Base-by-base conservation (phyloP, 2,329 filamentous ascomycete species). In the Ophiocordyceps robertsii region DNA sequence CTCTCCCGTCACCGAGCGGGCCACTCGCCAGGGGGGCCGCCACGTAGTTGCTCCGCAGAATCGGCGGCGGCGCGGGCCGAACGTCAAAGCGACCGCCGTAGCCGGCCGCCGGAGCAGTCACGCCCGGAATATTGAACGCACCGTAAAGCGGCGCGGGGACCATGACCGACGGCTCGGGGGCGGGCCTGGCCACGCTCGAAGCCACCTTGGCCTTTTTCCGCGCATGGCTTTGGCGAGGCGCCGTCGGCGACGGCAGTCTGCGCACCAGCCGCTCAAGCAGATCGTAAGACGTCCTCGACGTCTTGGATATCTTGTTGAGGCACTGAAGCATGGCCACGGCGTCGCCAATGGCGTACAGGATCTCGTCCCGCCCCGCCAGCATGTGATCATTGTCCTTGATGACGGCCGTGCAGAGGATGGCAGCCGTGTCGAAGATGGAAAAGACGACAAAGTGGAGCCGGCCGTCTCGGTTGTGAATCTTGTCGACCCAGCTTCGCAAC, bases 371-470 rank as follows among this genome's bases (percentile, higher is more conserved):
- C 30, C 56, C 61, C 1, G 61, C 59, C 3, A 70, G 59, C 6
- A 53, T 59, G 14, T 52, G 45, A 10, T 62, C 56, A 9, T 52
- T 49, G 33, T 73, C 70, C 46, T 73, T 70, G 9, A 71, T 63
- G 6, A 74, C 53, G 0, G 69, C 67, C 0, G 70, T 71, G 43
- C 66, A 71, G 3, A 73, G 53, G 29, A 69, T 59, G 1, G 69
- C 65, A 0, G 68, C 63, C 0, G 69, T 70, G 44, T 74, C 69
- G 43, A 74, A 73, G 24, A 72, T 61, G 4, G 64, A 59, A 41
- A 73, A 75, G 0, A 69, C 66, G 14, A 70, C 67, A 41, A 72
- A 64, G 44, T 73, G 68, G 30, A 72, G 68, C 21, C 70, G 66
- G 3, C 66, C 64, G 30, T 72, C 67, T 27, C 65, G 58, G 1